A percentile compares a stretch with the other conserved stretches of the same genome.
Evolutionary conservation across 1,284 basidiomycete species (phyloP).

Genomic region (Ceratobasidium sp.): DNA sequence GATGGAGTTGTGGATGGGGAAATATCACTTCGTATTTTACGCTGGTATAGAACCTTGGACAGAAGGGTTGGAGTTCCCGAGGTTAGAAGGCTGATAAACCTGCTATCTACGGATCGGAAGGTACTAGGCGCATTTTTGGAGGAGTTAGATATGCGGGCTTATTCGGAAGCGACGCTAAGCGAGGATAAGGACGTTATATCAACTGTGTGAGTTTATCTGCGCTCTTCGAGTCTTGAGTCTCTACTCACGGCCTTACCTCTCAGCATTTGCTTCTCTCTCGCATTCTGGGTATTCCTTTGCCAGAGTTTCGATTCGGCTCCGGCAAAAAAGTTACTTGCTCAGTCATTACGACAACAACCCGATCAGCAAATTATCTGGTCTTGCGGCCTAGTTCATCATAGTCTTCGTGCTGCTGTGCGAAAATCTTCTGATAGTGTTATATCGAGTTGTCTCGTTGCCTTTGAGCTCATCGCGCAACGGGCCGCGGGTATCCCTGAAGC

Average conservation of each 20-base stretch:
- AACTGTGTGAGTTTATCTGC: slow-evolving; percentile 10
- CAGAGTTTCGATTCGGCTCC: not conserved
- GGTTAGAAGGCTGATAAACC: not conserved
- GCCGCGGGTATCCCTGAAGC: not conserved
- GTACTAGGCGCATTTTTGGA: slow-evolving; percentile 15
- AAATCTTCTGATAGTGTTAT: not conserved
- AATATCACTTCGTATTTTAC: not conserved
- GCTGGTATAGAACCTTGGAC: not conserved
- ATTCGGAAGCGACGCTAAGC: not conserved
- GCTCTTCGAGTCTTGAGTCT: not conserved
- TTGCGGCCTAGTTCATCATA: slow-evolving; percentile 33
- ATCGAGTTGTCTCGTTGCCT: slow-evolving; percentile 1
- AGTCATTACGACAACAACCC: not conserved
- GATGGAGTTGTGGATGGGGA: not conserved
- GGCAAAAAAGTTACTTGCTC: not conserved
- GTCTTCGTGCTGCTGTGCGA: slow-evolving; percentile 1
- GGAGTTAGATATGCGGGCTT: not conserved
- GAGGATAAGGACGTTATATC: not conserved
- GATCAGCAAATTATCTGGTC: slow-evolving; percentile 9
- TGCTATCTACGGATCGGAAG: slow-evolving; percentile 1
- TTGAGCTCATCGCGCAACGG: not conserved
- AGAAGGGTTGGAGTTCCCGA: slow-evolving; percentile 3
- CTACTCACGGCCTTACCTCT: not conserved
- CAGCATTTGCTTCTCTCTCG: slow-evolving; percentile 17
- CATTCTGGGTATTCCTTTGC: slow-evolving; percentile 18